phyloP scores from a whole-genome alignment of 2,329 filamentous ascomycete genomes.

The Exserohilum turcica region DNA sequence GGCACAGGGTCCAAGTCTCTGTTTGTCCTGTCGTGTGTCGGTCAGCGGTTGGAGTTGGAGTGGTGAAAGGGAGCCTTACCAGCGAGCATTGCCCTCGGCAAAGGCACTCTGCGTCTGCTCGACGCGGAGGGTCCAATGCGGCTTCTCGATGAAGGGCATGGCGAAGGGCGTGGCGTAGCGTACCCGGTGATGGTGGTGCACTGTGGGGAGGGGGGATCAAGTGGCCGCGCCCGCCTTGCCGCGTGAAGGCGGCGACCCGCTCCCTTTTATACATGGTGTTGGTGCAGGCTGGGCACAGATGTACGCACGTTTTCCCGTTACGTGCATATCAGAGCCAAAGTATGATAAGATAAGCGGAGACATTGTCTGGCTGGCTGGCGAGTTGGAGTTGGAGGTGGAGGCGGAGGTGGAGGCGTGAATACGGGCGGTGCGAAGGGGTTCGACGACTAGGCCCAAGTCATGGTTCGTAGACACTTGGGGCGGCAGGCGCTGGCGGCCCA shows the following conservation, averaged over 20 bases:
- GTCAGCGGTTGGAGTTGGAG: neutral
- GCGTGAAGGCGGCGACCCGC: constrained; percentile 3
- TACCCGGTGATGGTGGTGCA: neutral
- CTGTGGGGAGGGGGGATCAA: neutral
- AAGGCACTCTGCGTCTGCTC: constrained; percentile 55
- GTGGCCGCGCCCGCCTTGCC: neutral
- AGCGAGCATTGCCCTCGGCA: constrained; percentile 47
- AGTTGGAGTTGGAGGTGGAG: too few relatives aligned
- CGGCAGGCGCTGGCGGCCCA: neutral
- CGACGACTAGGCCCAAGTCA: neutral
- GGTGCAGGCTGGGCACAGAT: neutral
- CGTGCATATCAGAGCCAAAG: neutral
- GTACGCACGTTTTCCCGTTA: constrained; percentile 5
- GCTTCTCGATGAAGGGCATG: constrained; percentile 45
- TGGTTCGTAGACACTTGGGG: neutral
- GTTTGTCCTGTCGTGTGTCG: constrained; percentile 46
- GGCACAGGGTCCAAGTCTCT: constrained; percentile 58
- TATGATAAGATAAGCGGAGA: constrained; percentile 8
- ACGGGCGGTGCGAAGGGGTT: neutral
- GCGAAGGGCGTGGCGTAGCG: neutral
- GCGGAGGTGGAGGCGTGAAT: neutral
- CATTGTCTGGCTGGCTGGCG: neutral
- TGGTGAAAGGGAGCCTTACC: constrained; percentile 26
- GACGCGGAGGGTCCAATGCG: constrained; percentile 49
- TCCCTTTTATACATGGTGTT: constrained; percentile 9